Evolutionary conservation across 306 rosid species (phyloP).

Genomic region (Trichosanthes cucumerina): DNA sequence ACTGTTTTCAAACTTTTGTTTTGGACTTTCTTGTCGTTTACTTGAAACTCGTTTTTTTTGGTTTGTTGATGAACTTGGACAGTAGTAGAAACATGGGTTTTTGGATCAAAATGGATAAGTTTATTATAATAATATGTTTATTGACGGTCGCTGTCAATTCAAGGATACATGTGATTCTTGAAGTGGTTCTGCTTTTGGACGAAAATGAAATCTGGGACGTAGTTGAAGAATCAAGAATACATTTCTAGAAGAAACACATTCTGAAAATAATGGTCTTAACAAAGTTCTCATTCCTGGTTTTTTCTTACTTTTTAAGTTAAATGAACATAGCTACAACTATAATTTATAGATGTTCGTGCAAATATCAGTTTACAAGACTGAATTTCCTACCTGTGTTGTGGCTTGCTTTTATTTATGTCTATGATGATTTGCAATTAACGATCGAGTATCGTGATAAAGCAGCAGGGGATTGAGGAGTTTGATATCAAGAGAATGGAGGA

Average conservation of each 20-base stretch:
- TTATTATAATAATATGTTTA: not conserved
- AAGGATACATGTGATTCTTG: not conserved
- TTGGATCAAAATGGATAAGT: not conserved
- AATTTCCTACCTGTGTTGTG: not conserved
- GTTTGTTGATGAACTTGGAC: not conserved
- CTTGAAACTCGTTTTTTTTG: not conserved
- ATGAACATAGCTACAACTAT: not conserved
- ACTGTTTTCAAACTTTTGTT: not conserved
- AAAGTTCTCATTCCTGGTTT: not conserved
- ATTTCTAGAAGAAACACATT: not conserved
- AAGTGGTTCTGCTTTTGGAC: not conserved
- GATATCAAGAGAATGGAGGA: constrained; percentile 88
- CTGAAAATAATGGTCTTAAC: not conserved
- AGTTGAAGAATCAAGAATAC: not conserved
- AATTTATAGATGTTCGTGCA: not conserved
- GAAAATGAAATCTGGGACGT: not conserved
- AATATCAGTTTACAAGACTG: not conserved
- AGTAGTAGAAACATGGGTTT: not conserved
- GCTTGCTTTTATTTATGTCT: not conserved
- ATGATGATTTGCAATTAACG: constrained; percentile 18
- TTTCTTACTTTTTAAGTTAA: not conserved
- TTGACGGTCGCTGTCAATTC: not conserved
- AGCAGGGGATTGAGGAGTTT: constrained; percentile 50
- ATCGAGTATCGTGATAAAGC: constrained; percentile 26
- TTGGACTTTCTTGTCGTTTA: not conserved